Percentiles rank a stretch among this genome's conserved stretches.
Evolutionary conservation across 1,284 basidiomycete genomes (phyloP).

Genomic region (Austropuccinia psidii): DNA sequence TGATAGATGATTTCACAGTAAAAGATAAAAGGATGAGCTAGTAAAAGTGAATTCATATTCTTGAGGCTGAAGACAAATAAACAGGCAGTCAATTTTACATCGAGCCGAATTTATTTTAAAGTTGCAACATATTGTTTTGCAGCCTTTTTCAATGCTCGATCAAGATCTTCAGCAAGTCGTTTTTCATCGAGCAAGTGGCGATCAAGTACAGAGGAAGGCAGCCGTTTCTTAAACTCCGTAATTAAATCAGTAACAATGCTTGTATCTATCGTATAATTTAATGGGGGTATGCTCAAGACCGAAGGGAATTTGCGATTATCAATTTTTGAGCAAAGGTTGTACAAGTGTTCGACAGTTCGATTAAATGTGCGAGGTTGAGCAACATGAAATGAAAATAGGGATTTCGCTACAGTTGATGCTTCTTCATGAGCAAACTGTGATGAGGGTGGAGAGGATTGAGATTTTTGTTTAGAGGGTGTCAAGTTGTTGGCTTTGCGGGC

Average conservation of each 20-base stretch:
- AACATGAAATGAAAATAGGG: neutral
- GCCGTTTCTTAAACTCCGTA: constrained; percentile 8
- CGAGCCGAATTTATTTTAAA: too few relatives aligned
- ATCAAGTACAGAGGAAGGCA: neutral
- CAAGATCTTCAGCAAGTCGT: constrained; percentile 17
- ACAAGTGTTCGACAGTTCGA: constrained; percentile 15
- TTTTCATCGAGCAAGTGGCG: constrained; percentile 24
- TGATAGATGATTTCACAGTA: too few relatives aligned
- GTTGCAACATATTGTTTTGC: constrained; percentile 23
- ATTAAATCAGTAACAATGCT: constrained; percentile 1
- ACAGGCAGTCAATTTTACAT: too few relatives aligned
- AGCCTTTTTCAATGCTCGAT: constrained; percentile 28
- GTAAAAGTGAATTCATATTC: too few relatives aligned
- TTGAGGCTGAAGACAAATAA: too few relatives aligned
- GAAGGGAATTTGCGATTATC: constrained; percentile 23
- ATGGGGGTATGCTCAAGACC: neutral
- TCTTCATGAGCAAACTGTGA: neutral
- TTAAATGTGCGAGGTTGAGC: constrained; percentile 5
- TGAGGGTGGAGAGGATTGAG: neutral
- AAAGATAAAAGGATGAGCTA: too few relatives aligned
- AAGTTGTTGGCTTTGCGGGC: neutral
- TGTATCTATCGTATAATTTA: neutral
- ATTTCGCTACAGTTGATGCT: neutral
- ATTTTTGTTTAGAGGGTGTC: neutral
- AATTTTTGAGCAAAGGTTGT: constrained; percentile 4